Evolutionary conservation across 306 rosid genomes (phyloP).

Genomic region (Aeschynomene evenia): DNA sequence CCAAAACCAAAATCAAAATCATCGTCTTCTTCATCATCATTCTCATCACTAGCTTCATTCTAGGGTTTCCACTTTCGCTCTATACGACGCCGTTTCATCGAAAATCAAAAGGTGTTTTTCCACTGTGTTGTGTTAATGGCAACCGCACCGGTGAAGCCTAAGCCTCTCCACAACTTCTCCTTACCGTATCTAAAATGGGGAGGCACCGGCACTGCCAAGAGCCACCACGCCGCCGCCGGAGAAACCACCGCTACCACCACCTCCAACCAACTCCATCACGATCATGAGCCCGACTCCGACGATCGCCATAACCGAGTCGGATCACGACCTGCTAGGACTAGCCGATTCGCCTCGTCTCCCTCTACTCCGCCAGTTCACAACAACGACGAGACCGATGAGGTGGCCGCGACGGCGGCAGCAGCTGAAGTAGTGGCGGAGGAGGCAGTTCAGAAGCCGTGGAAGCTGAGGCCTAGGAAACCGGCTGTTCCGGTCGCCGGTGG

Average conservation of each 20-base stretch:
- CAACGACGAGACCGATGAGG: slow-evolving; percentile 51
- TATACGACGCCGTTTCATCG: not conserved
- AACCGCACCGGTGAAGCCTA: slow-evolving; percentile 80
- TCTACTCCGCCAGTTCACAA: slow-evolving; percentile 24
- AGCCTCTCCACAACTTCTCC: slow-evolving; percentile 89
- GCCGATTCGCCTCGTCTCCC: slow-evolving; percentile 50
- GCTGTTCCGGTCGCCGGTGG: slow-evolving; percentile 36
- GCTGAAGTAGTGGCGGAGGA: slow-evolving; percentile 44
- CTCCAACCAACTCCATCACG: slow-evolving; percentile 44
- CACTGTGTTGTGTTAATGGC: slow-evolving; percentile 46
- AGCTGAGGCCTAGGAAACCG: slow-evolving; percentile 77
- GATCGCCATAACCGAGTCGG: slow-evolving; percentile 47
- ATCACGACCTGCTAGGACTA: slow-evolving; percentile 60
- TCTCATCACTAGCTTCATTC: not conserved
- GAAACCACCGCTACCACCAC: slow-evolving; percentile 61
- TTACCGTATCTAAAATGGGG: slow-evolving; percentile 85
- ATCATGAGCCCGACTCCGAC: slow-evolving; percentile 43
- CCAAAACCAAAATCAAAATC: not conserved
- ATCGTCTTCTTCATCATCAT: not conserved
- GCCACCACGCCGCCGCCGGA: slow-evolving; percentile 41
- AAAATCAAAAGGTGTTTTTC: not conserved
- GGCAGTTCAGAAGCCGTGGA: slow-evolving; percentile 55
- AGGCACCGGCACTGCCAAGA: slow-evolving; percentile 41
- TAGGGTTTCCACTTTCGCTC: slow-evolving; percentile 9
- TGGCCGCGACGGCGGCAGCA: slow-evolving; percentile 35